Base-by-base conservation (phyloP, 1,139 yeast species). In the Hanseniaspora sp. region DNA sequence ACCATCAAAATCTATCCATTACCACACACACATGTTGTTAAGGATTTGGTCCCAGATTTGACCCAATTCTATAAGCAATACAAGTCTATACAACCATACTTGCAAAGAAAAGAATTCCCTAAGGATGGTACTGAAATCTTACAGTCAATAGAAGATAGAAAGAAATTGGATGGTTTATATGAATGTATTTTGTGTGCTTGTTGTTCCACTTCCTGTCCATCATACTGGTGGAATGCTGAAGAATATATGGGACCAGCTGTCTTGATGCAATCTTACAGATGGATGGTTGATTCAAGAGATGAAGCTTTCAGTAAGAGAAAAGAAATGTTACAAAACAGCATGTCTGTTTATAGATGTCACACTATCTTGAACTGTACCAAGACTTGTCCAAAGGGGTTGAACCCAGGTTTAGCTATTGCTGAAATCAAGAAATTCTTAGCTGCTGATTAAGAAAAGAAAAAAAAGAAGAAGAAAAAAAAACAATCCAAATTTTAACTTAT, bases 141-240 rank as follows among this genome's bases (percentile, higher is more conserved):
- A 66, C 99, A 92, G 74, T 77, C 88, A 64, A 79, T 87, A 62
- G 95, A 78, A 61, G 98, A 92, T 74, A 84, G 99, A 74, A 88
- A 86, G 73, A 94, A 92, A 75, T 79, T 92, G 67, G 97, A 92
- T 70, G 97, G 98, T 57, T 75, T 92, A 64, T 92, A 92, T 73
- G 98, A 92, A 74, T 92, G 98, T 77, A 92, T 92, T 65, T 77
- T 92, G 68, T 92, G 98, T 76, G 98, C 98, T 31, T 92, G 98
- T 74, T 92, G 98, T 74, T 90, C 97, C 41, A 94, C 99, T 53
- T 82, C 98, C 37, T 92, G 99, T 76, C 98, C 99, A 55, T 88
- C 97, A 7, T 94, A 94, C 79, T 94, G 99, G 98, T 94, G 99
- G 99, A 94, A 94, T 75, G 96, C 88, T 74, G 95, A 90, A 73